Base-by-base conservation (phyloP, 1,284 basidiomycete species). In the Athelia sp. region DNA sequence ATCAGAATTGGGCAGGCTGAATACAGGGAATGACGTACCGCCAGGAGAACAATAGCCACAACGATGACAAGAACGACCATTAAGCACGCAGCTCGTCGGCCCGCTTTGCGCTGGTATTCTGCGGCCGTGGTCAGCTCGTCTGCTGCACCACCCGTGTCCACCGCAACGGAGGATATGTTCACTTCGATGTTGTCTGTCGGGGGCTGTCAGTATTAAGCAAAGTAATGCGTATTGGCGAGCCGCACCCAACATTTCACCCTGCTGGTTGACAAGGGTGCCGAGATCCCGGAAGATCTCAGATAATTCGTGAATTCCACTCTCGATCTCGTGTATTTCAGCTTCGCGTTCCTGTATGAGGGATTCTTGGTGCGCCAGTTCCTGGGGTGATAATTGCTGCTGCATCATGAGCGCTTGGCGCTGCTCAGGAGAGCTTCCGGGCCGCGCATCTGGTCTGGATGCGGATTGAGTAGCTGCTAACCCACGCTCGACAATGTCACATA, bases 241-340 rank as follows among this genome's bases (percentile, higher is more conserved):
- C 87, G 52, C 54, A 96, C 94, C 93, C 48, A 99, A 77, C 87
- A 98, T 92, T 24, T 84, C 83, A 8, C 96, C 95, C 65, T 99
- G 97, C 63, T 98, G 93, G 56, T 86, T 84, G 1, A 99, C 94
- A 40, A 99, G 81, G 17, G 93, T 94, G 34, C 95, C 95, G 32
- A 99, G 71, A 69, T 99, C 96, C 38, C 93, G 82, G 78, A 99
- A 99, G 61, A 99, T 98, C 68, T 98, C 93, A 45, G 93, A 87
- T 43, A 99, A 73, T 65, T 99, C 96, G 61, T 98, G 93, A 48
- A 99, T 98, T 4, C 97, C 96, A 1, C 83, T 87, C 71, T 99
- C 97, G 53, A 99, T 99, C 63, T 98, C 95, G 42, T 90, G 82
- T 52, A 99, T 99, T 63, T 98, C 96, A 1, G 76, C 77, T 65